Evolutionary conservation across 2,329 filamentous ascomycete species (phyloP).

Genomic region (Coleophoma eucalyptorum): DNA sequence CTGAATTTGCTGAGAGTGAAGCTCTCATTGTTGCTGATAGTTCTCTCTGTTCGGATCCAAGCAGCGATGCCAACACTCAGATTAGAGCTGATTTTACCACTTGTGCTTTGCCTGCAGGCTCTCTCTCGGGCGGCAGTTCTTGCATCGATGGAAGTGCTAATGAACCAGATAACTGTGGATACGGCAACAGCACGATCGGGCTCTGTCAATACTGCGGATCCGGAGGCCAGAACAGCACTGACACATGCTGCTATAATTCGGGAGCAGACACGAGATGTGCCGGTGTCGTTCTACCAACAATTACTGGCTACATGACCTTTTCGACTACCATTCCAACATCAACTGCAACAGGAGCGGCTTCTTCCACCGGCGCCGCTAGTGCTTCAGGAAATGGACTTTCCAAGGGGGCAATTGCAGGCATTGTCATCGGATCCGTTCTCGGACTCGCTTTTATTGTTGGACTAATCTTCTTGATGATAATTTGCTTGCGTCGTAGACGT

Average conservation of each 20-base stretch:
- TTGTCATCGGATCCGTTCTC: slow-evolving; percentile 76
- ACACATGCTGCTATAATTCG: slow-evolving; percentile 88
- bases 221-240: slow-evolving; percentile 85
- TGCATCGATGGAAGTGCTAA: slow-evolving; percentile 79
- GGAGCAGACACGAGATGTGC: slow-evolving; percentile 70
- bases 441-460: slow-evolving; percentile 67
- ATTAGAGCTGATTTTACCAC: slow-evolving; percentile 91
- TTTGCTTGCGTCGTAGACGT: slow-evolving; percentile 46
- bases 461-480: slow-evolving; percentile 57
- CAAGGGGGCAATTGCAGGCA: slow-evolving; percentile 86
- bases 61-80: slow-evolving; percentile 62
- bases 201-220: slow-evolving; percentile 83
- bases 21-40: slow-evolving; percentile 75
- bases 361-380: slow-evolving; percentile 1
- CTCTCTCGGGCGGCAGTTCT: slow-evolving; percentile 57
- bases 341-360: slow-evolving; percentile 17
- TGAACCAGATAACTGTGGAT: slow-evolving; percentile 86
- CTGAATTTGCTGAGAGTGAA: slow-evolving; percentile 84
- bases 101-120: slow-evolving; percentile 77
- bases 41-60: slow-evolving; percentile 66
- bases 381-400: slow-evolving; percentile 49
- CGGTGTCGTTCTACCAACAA: slow-evolving; percentile 73
- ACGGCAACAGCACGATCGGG: slow-evolving; percentile 64
- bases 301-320: slow-evolving; percentile 65
- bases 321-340: slow-evolving; percentile 45